Base-by-base conservation (phyloP, 176 grass and related monocot genomes). In the Oryza rufipogon region DNA sequence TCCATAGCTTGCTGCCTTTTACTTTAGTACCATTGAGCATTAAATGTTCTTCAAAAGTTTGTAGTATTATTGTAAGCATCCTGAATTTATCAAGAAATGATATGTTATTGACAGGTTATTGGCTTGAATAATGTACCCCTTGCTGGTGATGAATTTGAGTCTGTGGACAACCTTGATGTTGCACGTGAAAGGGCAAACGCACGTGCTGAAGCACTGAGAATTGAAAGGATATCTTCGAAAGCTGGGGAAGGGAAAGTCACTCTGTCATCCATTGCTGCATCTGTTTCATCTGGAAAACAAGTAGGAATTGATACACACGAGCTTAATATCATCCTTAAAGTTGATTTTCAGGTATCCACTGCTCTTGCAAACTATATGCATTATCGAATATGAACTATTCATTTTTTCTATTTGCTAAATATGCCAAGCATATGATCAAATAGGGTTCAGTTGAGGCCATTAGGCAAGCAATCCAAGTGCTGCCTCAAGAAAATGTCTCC, bases 401-500 rank as follows among this genome's bases (percentile, higher is more conserved):
- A 77, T 56, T 47, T 41, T 41, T 71, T 71, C 56, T 70, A 6
- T 66, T 83, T 76, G 75, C 28, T 82, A 68, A 82, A 17, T 73
- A 61, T 36, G 68, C 9, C 5, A 89, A 70, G 11, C 1, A 19
- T 7, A 87, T 79, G 70, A 60, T 90, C 10, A 73, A 77, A 80
- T 71, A 98, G 96, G 96, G 96, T 91, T 89, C 96, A 13, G 92
- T 95, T 76, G 96, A 98, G 88, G 96, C 96, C 56, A 90, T 98
- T 77, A 93, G 96, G 71, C 96, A 95, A 70, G 92, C 91, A 34
- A 78, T 98, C 83, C 91, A 90, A 70, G 89, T 79, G 2, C 87
- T 98, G 19, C 96, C 96, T 73, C 96, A 92, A 90, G 87, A 93
- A 64, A 98, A 95, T 87, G 89, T 98, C 23, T 84, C 88, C 64